Base-by-base conservation (phyloP, 768 basidiomycete species). In the Pleurotus salmoneostramineus region DNA sequence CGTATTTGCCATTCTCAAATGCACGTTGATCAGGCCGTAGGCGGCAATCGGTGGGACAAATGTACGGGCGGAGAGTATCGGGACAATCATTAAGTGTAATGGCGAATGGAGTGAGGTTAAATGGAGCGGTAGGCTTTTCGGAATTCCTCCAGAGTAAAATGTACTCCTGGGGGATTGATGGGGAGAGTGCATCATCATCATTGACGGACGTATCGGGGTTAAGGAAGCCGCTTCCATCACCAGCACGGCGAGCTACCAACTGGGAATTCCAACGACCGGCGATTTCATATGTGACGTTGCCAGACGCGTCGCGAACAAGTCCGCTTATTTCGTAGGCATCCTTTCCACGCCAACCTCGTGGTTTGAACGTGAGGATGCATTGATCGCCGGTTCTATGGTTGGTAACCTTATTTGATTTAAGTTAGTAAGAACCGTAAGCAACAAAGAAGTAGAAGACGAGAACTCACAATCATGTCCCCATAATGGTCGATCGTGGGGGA, bases 191-290 rank as follows among this genome's bases (percentile, higher is more conserved):
- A 34, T 74, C 73, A 11, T 75, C 74, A 34, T 74, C 73, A 11
- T 75, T 71, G 47, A 92, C 71, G 2, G 80, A 66, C 32, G 86
- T 81, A 63, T 95, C 93, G 0, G 94, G 94, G 56, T 88, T 80
- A 10, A 94, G 77, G 43, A 75, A 77, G 8, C 83, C 86, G 43
- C 70, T 71, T 6, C 82, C 82, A 2, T 79, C 77, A 7, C 88
- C 88, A 6, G 83, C 82, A 17, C 83, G 80, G 7, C 93, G 84
- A 15, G 93, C 93, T 55, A 98, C 87, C 36, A 98, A 84, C 66
- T 98, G 95, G 45, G 90, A 91, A 66, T 93, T 94, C 96, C 95
- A 98, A 2, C 94, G 83, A 4, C 95, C 95, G 0, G 95, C 95
- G 49, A 98, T 93, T 58, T 96, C 93, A 72, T 95, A 91, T 0